These are phyloP conservation scores for Aspergillus quadricinctus DNA, from an alignment of 2,329 filamentous ascomycete species.

Conservation along the genomic window DNA sequence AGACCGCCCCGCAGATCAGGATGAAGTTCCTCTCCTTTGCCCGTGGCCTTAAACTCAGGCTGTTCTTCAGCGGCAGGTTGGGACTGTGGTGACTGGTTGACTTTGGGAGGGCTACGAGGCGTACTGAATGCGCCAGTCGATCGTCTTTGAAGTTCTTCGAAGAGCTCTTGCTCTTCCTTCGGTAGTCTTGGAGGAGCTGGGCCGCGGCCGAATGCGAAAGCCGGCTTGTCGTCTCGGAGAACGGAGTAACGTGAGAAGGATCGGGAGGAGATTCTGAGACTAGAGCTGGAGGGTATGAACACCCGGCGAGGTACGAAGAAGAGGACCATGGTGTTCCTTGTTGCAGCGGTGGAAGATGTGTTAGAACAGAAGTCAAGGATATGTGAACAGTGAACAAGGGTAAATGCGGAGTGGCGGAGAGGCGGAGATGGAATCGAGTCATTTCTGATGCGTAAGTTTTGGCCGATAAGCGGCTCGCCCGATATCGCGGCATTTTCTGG, in stretches of 20 bases:
- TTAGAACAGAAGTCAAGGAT: neutral
- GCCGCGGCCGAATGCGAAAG: conserved; percentile 35
- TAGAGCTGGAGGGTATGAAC: conserved; percentile 42
- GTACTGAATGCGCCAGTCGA: conserved; percentile 75
- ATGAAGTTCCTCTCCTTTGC: conserved; percentile 62
- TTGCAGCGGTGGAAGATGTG: neutral
- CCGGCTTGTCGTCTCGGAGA: conserved; percentile 25
- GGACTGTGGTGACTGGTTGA: conserved; percentile 48
- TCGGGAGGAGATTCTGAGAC: conserved; percentile 13
- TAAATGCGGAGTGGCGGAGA: conserved; percentile 12
- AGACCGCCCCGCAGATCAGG: conserved; percentile 71
- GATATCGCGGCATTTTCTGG: conserved; percentile 26
- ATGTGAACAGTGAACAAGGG: neutral
- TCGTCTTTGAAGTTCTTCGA: conserved; percentile 75
- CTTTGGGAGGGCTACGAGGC: conserved; percentile 41
- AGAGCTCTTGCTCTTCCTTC: conserved; percentile 82
- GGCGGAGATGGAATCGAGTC: conserved; percentile 9
- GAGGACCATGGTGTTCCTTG: conserved; percentile 13
- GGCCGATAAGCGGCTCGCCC: conserved; percentile 14
- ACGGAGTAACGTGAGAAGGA: conserved; percentile 24
- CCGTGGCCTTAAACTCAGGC: conserved; percentile 49
- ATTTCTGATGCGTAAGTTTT: neutral
- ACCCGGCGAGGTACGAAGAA: conserved; percentile 25
- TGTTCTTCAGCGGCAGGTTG: conserved; percentile 16
- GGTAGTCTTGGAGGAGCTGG: conserved; percentile 83